Conservation (phyloP, 306 rosid genomes). For the Glycine latifolia region DNA sequence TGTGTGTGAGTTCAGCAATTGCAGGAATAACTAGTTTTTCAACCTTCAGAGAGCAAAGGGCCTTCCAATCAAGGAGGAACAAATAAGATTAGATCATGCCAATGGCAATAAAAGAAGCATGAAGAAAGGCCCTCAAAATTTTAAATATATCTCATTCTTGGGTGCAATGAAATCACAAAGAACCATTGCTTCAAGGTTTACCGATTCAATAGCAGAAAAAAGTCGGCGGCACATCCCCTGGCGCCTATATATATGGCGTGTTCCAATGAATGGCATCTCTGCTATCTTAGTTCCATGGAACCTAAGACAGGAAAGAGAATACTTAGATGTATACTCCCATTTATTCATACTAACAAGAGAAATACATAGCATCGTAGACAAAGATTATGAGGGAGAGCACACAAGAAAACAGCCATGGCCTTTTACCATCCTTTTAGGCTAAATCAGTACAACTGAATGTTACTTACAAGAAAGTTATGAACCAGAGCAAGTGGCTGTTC, state of each 20-base stretch:
- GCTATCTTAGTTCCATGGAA: slow-evolving; percentile 83
- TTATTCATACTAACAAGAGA: slow-evolving; percentile 6
- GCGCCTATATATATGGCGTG: slow-evolving; percentile 86
- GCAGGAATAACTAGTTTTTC: slow-evolving; percentile 95
- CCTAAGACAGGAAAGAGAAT: slow-evolving; percentile 56
- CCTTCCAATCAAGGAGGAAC: slow-evolving; percentile 59
- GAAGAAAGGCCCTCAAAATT: slow-evolving; percentile 10
- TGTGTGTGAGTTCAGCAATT: slow-evolving; percentile 81
- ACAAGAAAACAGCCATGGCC: not conserved
- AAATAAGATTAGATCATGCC: slow-evolving; percentile 33
- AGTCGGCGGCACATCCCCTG: slow-evolving; percentile 97
- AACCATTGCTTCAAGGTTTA: slow-evolving; percentile 48
- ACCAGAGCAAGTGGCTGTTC: slow-evolving; percentile 18
- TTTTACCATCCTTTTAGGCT: not conserved
- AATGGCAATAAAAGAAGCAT: slow-evolving; percentile 38
- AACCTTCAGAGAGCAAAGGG: slow-evolving; percentile 78
- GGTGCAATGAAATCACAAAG: slow-evolving; percentile 36
- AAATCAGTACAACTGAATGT: slow-evolving; percentile 19
- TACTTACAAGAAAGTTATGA: slow-evolving; percentile 20
- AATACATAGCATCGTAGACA: not conserved
- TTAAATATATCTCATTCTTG: not conserved
- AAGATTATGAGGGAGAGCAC: slow-evolving; percentile 16
- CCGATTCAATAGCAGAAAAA: slow-evolving; percentile 81
- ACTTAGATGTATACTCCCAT: slow-evolving; percentile 5
- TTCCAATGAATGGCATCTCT: slow-evolving; percentile 96